These are phyloP conservation scores for Mycena haematopus DNA, from an alignment of 768 basidiomycete species.

Conservation along the genomic window DNA sequence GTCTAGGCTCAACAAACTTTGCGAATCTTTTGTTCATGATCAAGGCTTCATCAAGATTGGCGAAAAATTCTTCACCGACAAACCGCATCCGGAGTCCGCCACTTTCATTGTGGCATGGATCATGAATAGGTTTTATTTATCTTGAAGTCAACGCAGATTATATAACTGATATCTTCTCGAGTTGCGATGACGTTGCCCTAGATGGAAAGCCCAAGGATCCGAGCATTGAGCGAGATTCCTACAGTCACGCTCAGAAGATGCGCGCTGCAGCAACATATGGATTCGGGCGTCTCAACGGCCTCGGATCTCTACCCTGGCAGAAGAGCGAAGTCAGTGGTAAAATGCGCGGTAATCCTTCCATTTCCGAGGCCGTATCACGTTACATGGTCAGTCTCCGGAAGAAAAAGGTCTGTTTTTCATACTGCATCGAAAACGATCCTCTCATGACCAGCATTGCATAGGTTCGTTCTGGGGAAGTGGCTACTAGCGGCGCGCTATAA, in stretches of 20 bases:
- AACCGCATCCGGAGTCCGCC: conserved; percentile 28
- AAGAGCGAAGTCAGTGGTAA: conserved; percentile 31
- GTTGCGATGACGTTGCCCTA: conserved; percentile 36
- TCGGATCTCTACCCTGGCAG: conserved; percentile 38
- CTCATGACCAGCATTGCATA: not conserved
- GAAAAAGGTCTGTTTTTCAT: conserved; percentile 31
- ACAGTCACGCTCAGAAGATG: conserved; percentile 46
- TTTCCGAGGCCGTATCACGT: conserved; percentile 34
- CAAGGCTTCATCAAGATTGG: conserved; percentile 27
- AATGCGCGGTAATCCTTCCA: conserved; percentile 39
- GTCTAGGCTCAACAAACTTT: conserved; percentile 30
- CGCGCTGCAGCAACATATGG: conserved; percentile 39
- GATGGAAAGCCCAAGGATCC: conserved; percentile 34
- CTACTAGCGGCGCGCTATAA: conserved; percentile 38
- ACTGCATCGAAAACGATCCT: not conserved
- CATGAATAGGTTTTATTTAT: conserved; percentile 29
- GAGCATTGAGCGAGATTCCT: conserved; percentile 27
- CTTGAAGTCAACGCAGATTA: no score
- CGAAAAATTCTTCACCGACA: conserved; percentile 29
- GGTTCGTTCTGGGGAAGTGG: conserved; percentile 33
- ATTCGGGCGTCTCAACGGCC: conserved; percentile 35
- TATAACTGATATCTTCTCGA: conserved; percentile 15
- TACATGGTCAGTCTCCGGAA: conserved; percentile 38
- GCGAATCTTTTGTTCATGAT: conserved; percentile 22
- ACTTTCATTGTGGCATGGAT: conserved; percentile 38